Evolutionary conservation across 2,329 filamentous ascomycete species (phyloP).

Genomic region (Chalaropsis thielavioides): DNA sequence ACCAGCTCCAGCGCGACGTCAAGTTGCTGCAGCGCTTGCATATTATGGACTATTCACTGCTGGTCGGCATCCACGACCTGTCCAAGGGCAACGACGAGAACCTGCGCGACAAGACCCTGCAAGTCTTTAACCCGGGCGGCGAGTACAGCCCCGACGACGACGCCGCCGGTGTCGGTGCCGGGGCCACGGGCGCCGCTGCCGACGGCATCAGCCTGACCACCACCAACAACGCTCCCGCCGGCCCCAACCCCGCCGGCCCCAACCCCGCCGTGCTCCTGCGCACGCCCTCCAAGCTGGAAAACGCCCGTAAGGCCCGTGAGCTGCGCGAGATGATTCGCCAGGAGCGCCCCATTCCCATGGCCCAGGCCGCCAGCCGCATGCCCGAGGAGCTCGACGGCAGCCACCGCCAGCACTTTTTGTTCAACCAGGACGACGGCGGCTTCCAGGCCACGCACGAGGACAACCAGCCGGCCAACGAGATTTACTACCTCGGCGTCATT

Average conservation of each 20-base stretch:
- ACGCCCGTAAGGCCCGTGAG: slow-evolving; percentile 76
- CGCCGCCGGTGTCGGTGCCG: slow-evolving; percentile 32
- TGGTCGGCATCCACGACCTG: slow-evolving; percentile 87
- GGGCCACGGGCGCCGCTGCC: not conserved
- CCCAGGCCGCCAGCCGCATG: slow-evolving; percentile 69
- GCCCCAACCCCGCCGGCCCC: not conserved
- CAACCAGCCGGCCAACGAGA: slow-evolving; percentile 69
- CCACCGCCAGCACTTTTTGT: slow-evolving; percentile 58
- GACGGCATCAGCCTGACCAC: not conserved
- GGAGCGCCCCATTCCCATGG: slow-evolving; percentile 87
- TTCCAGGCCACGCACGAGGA: slow-evolving; percentile 88
- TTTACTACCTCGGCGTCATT: slow-evolving; percentile 97
- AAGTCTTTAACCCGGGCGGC: slow-evolving; percentile 78
- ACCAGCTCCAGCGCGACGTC: slow-evolving; percentile 80
- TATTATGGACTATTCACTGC: slow-evolving; percentile 97
- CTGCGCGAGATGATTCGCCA: slow-evolving; percentile 82
- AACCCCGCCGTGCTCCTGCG: slow-evolving; percentile 50
- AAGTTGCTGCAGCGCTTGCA: slow-evolving; percentile 71
- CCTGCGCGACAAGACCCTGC: slow-evolving; percentile 70
- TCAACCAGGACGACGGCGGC: slow-evolving; percentile 88
- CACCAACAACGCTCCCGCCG: slow-evolving; percentile 28
- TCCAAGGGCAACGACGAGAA: slow-evolving; percentile 90
- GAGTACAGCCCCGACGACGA: slow-evolving; percentile 32
- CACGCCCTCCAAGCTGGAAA: slow-evolving; percentile 89
- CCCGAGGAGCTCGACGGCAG: slow-evolving; percentile 73